phyloP scores from a whole-genome alignment of 495 filamentous ascomycete genomes.

The Trichoderma parareesei region DNA sequence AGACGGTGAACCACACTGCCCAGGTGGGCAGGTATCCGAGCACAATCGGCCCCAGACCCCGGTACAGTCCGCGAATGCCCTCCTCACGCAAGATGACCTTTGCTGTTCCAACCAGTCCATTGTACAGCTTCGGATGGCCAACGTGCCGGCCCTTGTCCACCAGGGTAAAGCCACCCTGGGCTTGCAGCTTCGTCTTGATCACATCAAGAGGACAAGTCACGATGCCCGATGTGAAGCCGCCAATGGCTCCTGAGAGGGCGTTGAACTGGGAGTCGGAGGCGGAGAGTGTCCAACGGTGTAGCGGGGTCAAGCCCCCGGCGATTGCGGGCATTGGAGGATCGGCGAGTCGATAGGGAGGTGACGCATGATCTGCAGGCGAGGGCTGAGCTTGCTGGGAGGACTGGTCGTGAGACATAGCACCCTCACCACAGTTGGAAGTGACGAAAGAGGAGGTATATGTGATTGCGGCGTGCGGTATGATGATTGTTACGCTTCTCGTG shows the following conservation, averaged over 20 bases:
- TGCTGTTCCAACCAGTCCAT: conserved; percentile 79
- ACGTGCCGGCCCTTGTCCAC: conserved; percentile 34
- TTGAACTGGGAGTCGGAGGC: conserved; percentile 46
- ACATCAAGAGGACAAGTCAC: conserved; percentile 97
- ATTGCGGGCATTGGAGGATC: conserved; percentile 16
- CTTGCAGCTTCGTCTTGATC: conserved; percentile 97
- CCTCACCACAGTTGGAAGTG: background rate
- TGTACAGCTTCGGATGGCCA: conserved; percentile 55
- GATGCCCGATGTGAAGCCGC: conserved; percentile 84
- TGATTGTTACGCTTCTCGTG: background rate
- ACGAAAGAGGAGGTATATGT: background rate
- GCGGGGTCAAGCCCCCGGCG: conserved; percentile 30
- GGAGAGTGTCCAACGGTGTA: conserved; percentile 47
- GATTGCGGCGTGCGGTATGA: background rate
- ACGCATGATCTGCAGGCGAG: conserved; percentile 34
- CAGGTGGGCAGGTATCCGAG: conserved; percentile 94
- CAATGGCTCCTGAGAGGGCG: conserved; percentile 73
- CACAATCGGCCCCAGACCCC: conserved; percentile 88
- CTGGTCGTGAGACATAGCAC: conserved; percentile 38
- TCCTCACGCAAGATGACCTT: conserved; percentile 78
- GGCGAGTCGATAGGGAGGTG: conserved; percentile 13
- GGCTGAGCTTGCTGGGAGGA: conserved; percentile 19
- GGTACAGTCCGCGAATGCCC: conserved; percentile 83
- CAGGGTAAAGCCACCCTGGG: conserved; percentile 70
- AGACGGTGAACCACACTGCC: conserved; percentile 96